Percentiles rank a stretch among this genome's conserved stretches.
Evolutionary conservation across 305 asterid species (phyloP).

Genomic region (Rubia balearica): DNA sequence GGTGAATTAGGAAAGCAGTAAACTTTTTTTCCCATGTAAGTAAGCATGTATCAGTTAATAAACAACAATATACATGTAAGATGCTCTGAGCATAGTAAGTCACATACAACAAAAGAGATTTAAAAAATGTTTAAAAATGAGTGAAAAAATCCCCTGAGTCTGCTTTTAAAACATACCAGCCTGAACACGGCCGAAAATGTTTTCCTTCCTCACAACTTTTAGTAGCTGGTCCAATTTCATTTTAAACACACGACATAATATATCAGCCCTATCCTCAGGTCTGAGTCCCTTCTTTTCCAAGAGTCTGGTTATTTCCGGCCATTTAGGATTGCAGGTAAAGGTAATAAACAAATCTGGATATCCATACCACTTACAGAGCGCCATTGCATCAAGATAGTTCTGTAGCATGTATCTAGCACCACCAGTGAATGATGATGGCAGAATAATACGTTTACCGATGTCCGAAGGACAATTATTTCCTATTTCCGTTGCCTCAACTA

Average conservation of each 20-base stretch:
- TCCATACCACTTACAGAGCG: not conserved
- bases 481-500: no score
- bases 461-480: no score
- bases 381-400: no score
- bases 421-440: not conserved
- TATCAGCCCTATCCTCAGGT: not conserved
- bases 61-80: no score
- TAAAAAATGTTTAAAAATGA: not conserved
- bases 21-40: no score
- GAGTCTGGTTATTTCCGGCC: not conserved
- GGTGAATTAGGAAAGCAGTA: no score
- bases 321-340: not conserved
- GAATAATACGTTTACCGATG: no score
- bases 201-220: not conserved
- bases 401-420: no score
- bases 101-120: no score
- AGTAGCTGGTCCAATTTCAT: not conserved
- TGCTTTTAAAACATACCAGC: not conserved
- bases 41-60: no score
- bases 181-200: not conserved
- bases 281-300: not conserved
- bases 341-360: not conserved
- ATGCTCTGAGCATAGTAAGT: no score
- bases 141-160: no score
- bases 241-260: not conserved